Evolutionary conservation across 202 grass and related monocot genomes (phyloP).

Genomic region (Brachypodium distachyon): DNA sequence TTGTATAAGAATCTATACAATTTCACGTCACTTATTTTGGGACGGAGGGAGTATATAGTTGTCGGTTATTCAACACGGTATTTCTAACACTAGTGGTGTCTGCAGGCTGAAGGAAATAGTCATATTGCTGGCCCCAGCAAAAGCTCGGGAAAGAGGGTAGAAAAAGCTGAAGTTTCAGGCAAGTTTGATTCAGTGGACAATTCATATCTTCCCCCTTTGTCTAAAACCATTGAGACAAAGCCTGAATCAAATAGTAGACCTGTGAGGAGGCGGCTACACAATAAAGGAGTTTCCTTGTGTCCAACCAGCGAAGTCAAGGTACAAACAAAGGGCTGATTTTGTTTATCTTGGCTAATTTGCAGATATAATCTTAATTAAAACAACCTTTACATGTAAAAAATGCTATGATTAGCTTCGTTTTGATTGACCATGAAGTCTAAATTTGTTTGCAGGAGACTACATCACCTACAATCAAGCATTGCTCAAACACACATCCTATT

Average conservation of each 20-base stretch:
- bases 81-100: background rate
- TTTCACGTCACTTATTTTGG: no score
- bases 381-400: background rate
- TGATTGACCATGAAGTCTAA: background rate
- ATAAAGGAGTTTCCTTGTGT: background rate
- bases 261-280: background rate
- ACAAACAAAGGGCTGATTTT: background rate
- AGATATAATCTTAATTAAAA: background rate
- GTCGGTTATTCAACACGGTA: background rate
- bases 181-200: constrained; percentile 43
- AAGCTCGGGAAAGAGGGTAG: constrained; percentile 19
- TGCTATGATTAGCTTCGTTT: background rate
- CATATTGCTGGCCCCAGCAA: constrained; percentile 2
- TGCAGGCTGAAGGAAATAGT: constrained; percentile 31
- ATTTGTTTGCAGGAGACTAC: constrained; percentile 41
- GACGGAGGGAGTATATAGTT: background rate
- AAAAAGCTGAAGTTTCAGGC: constrained; percentile 30
- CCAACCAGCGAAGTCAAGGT: constrained; percentile 17
- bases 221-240: constrained; percentile 36
- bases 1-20: no score
- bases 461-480: constrained; percentile 9
- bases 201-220: constrained; percentile 20
- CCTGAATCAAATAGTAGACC: constrained; percentile 16
- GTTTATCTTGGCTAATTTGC: background rate
- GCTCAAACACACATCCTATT: background rate